Base-by-base conservation (phyloP, 352 stramenopile genomes). In the Phytophthora fragariae region DNA sequence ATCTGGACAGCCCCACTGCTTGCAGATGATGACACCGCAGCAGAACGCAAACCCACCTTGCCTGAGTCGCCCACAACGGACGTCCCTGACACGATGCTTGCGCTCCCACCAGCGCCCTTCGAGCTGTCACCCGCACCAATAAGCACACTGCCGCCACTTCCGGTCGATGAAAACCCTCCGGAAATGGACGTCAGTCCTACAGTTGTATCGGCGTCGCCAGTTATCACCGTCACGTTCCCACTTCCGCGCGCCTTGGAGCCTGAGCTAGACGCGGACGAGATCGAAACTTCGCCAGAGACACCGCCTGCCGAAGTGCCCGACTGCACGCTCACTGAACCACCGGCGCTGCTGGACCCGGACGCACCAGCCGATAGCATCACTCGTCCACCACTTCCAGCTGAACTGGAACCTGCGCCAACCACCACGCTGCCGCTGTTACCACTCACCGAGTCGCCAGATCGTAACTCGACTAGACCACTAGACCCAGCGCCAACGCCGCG, bases 1-100 rank as follows among this genome's bases (percentile, higher is more conserved):
- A 66, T 73, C 57, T 65, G 41, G 41, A 79, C 59, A 9, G 54
- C 39, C 2, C 72, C 72, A 57, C 64, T 80, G 24, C 47, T 68
- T 21, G 62, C 57, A 5, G 65, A 57, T 3, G 76, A 70, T 19
- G 47, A 59, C 47, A 72, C 53, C n/a, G 27, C 62, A 59, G 58
- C 62, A 37, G 70, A 73, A 52, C 58, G 70, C 37, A 73, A 65
- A 29, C 19, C 17, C 44, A 69, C 60, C 52, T 60, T 65, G 31
- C 73, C 65, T 29, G 65, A 76, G 52, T 56, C 47, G 50, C 59
- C 57, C 29, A 53, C n/a, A 33, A 52, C 31, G 29, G 65, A 76
- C 52, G 67, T 65, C 5, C 69, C 69, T n/a, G 69, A 76, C 21
- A 62, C 50, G 53, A 79, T 69, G 57, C 65, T 63, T 55, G 75